Conservation (phyloP, 2,329 filamentous ascomycete species). For the Fusarium illudens region DNA sequence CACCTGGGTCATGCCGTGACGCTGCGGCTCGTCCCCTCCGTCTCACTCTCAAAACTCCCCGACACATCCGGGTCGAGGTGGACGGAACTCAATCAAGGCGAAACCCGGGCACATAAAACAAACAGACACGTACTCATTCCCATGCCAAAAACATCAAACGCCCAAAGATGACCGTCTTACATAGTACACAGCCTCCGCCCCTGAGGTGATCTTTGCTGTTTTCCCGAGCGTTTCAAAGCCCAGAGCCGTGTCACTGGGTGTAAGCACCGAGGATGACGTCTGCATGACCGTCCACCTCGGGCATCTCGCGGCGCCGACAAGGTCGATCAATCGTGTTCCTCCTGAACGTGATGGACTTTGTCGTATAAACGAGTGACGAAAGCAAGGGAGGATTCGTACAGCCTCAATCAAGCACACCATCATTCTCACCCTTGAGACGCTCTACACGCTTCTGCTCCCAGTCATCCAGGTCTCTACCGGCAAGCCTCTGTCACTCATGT, state of each 20-base stretch:
- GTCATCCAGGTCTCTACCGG: constrained; percentile 90
- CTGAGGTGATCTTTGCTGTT: constrained; percentile 26
- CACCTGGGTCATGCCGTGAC: constrained; percentile 17
- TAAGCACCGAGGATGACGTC: constrained; percentile 8
- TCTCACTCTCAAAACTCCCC: constrained; percentile 8
- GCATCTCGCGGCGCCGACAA: constrained; percentile 3
- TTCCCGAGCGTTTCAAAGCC: background rate
- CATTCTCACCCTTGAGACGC: constrained; percentile 86
- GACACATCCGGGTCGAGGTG: background rate
- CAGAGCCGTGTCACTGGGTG: background rate
- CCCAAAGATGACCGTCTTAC: constrained; percentile 21
- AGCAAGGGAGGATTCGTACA: constrained; percentile 17
- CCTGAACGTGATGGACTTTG: constrained; percentile 10
- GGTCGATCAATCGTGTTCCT: background rate
- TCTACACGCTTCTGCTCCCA: constrained; percentile 98
- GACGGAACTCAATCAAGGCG: background rate
- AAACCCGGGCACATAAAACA: constrained; percentile 1
- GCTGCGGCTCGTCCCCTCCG: constrained; percentile 25
- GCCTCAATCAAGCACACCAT: constrained; percentile 70
- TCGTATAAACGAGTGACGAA: constrained; percentile 8
- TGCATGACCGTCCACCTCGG: constrained; percentile 4
- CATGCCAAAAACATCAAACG: constrained; percentile 19
- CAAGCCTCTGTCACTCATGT: constrained; percentile 41
- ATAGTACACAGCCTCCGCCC: constrained; percentile 14
- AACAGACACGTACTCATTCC: constrained; percentile 11